A percentile compares a stretch with the other conserved stretches of the same genome.
Conservation (phyloP, 352 stramenopile genomes). For the Pythium volutum region DNA sequence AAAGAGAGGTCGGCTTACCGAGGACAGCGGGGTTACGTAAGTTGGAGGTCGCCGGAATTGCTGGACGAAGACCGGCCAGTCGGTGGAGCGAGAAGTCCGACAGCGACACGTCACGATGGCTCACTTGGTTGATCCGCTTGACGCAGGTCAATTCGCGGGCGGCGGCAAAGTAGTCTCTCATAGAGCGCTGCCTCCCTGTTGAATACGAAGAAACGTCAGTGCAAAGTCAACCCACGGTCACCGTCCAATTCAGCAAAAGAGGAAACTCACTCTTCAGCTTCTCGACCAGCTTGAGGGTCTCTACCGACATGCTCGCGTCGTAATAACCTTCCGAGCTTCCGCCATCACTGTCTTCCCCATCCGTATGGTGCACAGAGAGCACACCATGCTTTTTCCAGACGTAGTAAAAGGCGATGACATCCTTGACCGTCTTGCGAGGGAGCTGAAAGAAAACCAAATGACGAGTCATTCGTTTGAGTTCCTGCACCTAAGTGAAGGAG, state of each 20-base stretch:
- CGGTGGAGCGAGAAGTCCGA: conserved; percentile 57
- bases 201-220: neutral
- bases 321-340: conserved; percentile 30
- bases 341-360: conserved; percentile 23
- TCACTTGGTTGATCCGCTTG: conserved; percentile 32
- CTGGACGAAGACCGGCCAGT: conserved; percentile 41
- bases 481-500: neutral
- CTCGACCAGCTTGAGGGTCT: conserved; percentile 61
- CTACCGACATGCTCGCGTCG: conserved; percentile 48
- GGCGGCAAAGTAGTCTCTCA: conserved; percentile 66
- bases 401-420: conserved; percentile 83
- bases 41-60: conserved; percentile 43
- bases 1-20: conserved; percentile 22
- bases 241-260: neutral
- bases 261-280: conserved; percentile 53
- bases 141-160: conserved; percentile 39
- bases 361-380: conserved; percentile 3
- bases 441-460: conserved; percentile 40
- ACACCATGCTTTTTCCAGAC: conserved; percentile 81
- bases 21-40: conserved; percentile 44
- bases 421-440: conserved; percentile 51
- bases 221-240: neutral
- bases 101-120: conserved; percentile 18
- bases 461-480: too few relatives aligned
- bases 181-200: conserved; percentile 58